Evolutionary conservation across 2,329 filamentous ascomycete genomes (phyloP), one percentile per base, ranked within the genome.

Genomic region (Magnaporthiopsis incrustans): DNA sequence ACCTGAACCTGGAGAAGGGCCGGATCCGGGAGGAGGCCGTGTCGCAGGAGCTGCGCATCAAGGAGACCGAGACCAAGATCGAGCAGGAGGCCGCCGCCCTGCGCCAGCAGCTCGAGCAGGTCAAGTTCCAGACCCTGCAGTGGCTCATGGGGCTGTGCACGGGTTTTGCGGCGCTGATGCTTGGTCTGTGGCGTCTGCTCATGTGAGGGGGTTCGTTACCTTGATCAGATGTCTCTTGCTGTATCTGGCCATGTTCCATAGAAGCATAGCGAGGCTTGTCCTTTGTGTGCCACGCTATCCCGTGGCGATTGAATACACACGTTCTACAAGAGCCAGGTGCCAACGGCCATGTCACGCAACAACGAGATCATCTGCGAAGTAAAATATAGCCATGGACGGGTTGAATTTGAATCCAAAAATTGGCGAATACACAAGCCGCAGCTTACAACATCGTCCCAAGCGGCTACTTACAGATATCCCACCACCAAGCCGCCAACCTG

Each of bases 51-150:
- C 86, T 99, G 77, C 96, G 97, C 81, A 92, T 99, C 72, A 97
- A 97, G 81, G 95, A 99, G 83, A 98, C 95, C 15, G 95, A 99
- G 80, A 97, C 93, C 65, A 89, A 96, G 77, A 98, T 99, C 72
- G 95, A 99, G 81, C 94, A 98, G 78, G 95, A 98, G 81, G 92
- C 95, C 63, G 94, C 94, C 57, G 89, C 90, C 38, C 76, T 99
- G 73, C 82, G 92, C 69, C 95, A 98, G 81, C 89, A 96, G 78
- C 82, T 99, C 60, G 95, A 99, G 79, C 90, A 92, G 69, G 95
- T 99, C 76, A 99, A 99, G 82, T 98, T 98, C 78, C 92, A 92
- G 73, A 98, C 95, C 50, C 77, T 99, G 75, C 95, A 99, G 81
- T 99, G 95, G 95, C 80, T 99, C 69, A 97, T 98, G 89, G 93